A percentile compares a stretch with the other conserved stretches of the same genome.
Conservation (phyloP, 1,284 basidiomycete species). For the Sporisorium scitamineum region DNA sequence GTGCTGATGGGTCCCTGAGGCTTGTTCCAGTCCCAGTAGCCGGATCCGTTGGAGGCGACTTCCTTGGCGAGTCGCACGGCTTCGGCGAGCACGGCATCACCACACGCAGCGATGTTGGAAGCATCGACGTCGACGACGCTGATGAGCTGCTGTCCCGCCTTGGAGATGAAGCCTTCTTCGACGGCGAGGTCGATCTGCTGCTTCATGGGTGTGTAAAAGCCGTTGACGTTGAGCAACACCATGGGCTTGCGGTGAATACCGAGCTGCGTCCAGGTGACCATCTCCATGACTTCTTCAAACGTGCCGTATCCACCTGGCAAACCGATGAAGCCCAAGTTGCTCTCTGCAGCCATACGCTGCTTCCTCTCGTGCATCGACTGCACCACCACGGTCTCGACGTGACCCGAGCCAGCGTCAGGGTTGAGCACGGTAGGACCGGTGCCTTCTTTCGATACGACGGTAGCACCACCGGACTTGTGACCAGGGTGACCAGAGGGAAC, state of each 20-base stretch:
- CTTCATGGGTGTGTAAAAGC: conserved; percentile 83
- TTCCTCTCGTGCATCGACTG: conserved; percentile 93
- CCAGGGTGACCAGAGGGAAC: conserved; percentile 52
- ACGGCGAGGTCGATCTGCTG: conserved; percentile 78
- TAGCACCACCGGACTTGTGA: conserved; percentile 18
- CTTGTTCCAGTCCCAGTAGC: conserved; percentile 65
- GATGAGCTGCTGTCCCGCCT: conserved; percentile 45
- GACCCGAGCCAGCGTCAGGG: conserved; percentile 26
- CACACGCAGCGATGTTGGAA: conserved; percentile 75
- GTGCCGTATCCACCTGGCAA: conserved; percentile 92
- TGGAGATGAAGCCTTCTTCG: conserved; percentile 76
- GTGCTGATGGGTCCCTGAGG: conserved; percentile 37
- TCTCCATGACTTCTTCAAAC: conserved; percentile 90
- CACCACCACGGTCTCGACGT: conserved; percentile 71
- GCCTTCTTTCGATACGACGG: conserved; percentile 50
- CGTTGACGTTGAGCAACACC: conserved; percentile 82
- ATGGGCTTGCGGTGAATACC: conserved; percentile 90
- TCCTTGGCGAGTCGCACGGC: conserved; percentile 43
- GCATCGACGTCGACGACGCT: conserved; percentile 75
- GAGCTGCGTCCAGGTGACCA: conserved; percentile 89
- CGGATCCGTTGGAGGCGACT: conserved; percentile 41
- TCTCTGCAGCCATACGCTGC: conserved; percentile 83
- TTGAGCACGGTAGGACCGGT: conserved; percentile 64
- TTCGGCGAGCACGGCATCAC: conserved; percentile 57
- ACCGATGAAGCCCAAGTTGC: conserved; percentile 80